Conservation (phyloP, 73 alveolate genomes). For the Halteria grandinella region DNA sequence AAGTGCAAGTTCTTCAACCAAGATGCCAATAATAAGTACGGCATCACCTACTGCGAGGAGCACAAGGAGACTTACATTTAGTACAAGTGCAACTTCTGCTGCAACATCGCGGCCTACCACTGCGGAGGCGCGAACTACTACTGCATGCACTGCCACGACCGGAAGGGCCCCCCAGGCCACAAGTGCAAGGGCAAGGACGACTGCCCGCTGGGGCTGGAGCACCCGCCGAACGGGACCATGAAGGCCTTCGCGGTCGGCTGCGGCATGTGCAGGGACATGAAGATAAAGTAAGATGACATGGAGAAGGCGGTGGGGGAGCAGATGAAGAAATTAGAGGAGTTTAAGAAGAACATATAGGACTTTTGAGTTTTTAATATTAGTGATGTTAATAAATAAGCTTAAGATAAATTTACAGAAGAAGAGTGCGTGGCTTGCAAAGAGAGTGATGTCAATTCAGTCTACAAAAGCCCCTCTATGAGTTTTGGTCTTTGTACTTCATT, state of each 20-base stretch:
- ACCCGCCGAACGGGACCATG: constrained; percentile 82
- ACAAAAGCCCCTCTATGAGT: too few species aligned
- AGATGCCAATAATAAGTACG: too few species aligned
- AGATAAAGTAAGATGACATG: not conserved
- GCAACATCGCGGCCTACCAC: constrained; percentile 87
- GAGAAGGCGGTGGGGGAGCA: too few species aligned
- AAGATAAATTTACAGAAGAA: too few species aligned
- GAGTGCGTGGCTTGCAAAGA: too few species aligned
- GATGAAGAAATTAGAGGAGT: too few species aligned
- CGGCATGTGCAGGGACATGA: constrained; percentile 61
- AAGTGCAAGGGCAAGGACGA: constrained; percentile 42
- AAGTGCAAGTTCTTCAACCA: too few species aligned
- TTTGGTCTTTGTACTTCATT: too few species aligned
- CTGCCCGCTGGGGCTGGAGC: constrained; percentile 62
- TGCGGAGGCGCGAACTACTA: constrained; percentile 94
- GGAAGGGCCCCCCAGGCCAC: constrained; percentile 42
- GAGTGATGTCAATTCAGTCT: too few species aligned
- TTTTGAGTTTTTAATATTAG: too few species aligned
- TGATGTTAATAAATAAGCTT: too few species aligned
- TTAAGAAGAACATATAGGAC: too few species aligned
- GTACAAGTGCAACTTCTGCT: constrained; percentile 93
- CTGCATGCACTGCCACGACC: constrained; percentile 86
- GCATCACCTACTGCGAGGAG: constrained; percentile 71
- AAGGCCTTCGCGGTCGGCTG: constrained; percentile 81
- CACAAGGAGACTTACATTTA: constrained; percentile 92